Conservation (phyloP, 305 asterid species). For the Fraxinus sp. region DNA sequence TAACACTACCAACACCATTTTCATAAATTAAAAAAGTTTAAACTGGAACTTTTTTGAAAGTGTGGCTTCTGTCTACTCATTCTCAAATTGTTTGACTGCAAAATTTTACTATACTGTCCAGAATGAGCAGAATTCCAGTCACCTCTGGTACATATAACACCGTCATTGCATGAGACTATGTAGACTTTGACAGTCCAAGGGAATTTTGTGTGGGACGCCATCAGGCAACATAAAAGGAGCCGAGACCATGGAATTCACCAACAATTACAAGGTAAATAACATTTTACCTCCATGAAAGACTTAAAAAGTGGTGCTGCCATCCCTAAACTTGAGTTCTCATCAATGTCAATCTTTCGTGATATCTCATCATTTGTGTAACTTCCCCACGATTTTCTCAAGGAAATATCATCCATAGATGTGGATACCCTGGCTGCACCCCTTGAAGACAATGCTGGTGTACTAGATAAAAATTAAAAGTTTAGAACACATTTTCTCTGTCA, state of each 20-base stretch:
- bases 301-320: conserved; percentile 88
- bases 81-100: not conserved
- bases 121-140: not conserved
- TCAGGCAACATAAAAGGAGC: not conserved
- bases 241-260: not conserved
- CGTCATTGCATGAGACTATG: not conserved
- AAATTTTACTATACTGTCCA: not conserved
- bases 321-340: conserved; percentile 79
- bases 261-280: conserved; percentile 17
- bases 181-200: not conserved
- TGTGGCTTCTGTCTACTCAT: not conserved
- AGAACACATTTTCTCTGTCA: conserved; percentile 23
- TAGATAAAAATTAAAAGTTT: conserved; percentile 31
- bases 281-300: conserved; percentile 94
- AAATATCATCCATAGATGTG: conserved; percentile 67
- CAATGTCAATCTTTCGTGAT: conserved; percentile 57
- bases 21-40: not conserved
- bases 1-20: not conserved
- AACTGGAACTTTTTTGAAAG: not conserved
- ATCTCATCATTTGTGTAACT: conserved; percentile 66
- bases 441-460: conserved; percentile 93
- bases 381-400: conserved; percentile 82
- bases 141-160: not conserved
- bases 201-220: conserved; percentile 1
- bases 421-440: conserved; percentile 58